Percentiles rank a stretch among this genome's conserved stretches.
Evolutionary conservation across 1,284 basidiomycete genomes (phyloP).

Genomic region (Ganoderma sp.): DNA sequence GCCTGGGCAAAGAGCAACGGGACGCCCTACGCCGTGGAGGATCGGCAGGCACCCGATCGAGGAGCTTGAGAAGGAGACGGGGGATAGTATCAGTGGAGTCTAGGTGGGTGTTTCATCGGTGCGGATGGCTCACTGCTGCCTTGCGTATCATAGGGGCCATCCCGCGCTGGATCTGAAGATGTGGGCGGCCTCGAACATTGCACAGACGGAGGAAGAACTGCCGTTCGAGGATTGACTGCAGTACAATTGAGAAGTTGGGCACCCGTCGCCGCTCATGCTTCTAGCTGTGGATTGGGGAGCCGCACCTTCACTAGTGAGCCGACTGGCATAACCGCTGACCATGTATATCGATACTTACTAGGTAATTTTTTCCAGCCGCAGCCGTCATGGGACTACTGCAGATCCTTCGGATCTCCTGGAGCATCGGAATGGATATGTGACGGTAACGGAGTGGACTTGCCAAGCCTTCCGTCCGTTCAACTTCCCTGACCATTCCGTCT

Average conservation of each 20-base stretch:
- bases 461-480: not conserved
- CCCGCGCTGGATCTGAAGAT: not conserved
- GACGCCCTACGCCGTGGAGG: not conserved
- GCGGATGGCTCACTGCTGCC: constrained; percentile 1
- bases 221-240: not conserved
- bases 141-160: not conserved
- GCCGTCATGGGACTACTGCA: constrained; percentile 23
- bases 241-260: not conserved
- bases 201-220: not conserved
- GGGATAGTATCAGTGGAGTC: too few relatives aligned
- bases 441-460: constrained; percentile 3
- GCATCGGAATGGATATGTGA: not conserved
- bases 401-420: constrained; percentile 14
- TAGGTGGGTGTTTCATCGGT: not conserved
- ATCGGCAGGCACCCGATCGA: constrained; percentile 6
- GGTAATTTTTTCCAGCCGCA: constrained; percentile 12
- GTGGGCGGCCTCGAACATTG: not conserved
- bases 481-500: not conserved
- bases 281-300: not conserved
- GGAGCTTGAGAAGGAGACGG: constrained; percentile 1
- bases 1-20: not conserved
- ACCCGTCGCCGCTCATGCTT: constrained; percentile 1
- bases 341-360: not conserved
- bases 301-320: not conserved
- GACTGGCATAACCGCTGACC: constrained; percentile 10